These are phyloP conservation scores for Ogataea methylovora DNA, from an alignment of 805 yeast species.

Conservation along the genomic window DNA sequence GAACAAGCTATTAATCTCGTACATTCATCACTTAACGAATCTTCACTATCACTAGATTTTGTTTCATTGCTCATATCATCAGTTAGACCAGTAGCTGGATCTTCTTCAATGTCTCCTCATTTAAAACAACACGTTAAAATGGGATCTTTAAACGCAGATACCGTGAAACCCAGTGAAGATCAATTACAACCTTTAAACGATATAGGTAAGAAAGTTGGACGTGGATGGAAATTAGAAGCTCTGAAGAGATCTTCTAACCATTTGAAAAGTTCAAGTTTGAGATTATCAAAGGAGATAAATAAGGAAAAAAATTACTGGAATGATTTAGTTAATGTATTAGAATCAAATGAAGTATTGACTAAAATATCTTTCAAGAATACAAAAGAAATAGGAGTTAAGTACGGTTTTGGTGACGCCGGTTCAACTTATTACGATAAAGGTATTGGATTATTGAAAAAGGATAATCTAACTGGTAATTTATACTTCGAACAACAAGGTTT, in stretches of 20 bases:
- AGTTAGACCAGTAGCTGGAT: conserved; percentile 78
- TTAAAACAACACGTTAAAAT: conserved; percentile 65
- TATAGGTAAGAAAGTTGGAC: conserved; percentile 37
- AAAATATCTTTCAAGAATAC: conserved; percentile 54
- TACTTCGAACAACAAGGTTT: conserved; percentile 23
- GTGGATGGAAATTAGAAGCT: conserved; percentile 83
- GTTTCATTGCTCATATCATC: conserved; percentile 77
- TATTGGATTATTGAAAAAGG: conserved; percentile 58
- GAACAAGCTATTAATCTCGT: conserved; percentile 45
- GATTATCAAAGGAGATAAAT: conserved; percentile 44
- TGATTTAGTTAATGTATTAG: conserved; percentile 33
- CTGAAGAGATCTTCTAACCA: conserved; percentile 45
- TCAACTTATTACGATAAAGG: conserved; percentile 71
- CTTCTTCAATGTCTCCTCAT: conserved; percentile 82
- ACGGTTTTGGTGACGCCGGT: conserved; percentile 90
- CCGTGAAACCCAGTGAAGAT: conserved; percentile 21
- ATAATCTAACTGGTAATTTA: conserved; percentile 34
- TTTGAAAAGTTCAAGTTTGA: conserved; percentile 42
- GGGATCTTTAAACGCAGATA: conserved; percentile 59
- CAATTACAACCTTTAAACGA: conserved; percentile 8
- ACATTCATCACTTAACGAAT: conserved; percentile 74
- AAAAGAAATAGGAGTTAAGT: conserved; percentile 65
- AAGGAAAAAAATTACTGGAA: conserved; percentile 69
- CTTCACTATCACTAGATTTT: conserved; percentile 81
- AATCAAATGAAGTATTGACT: conserved; percentile 54